phyloP scores from a whole-genome alignment of 2,329 filamentous ascomycete species.

The Aspergillus amoenus region DNA sequence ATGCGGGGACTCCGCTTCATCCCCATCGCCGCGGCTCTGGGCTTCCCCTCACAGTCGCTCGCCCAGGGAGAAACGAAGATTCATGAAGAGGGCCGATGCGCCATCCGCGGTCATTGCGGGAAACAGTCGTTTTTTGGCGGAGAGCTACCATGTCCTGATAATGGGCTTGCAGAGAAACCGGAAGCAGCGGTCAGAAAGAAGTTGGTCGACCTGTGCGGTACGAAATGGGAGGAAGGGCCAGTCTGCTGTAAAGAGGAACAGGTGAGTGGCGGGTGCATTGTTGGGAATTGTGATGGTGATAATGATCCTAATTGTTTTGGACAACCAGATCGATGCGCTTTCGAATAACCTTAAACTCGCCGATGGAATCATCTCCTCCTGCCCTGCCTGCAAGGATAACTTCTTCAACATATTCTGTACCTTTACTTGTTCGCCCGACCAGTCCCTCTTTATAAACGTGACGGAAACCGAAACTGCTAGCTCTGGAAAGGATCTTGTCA shows the following conservation, averaged over 20 bases:
- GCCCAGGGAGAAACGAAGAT: constrained; percentile 48
- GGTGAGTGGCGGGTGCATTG: constrained; percentile 38
- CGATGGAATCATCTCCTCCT: constrained; percentile 85
- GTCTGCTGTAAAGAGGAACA: constrained; percentile 85
- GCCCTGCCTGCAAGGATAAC: constrained; percentile 95
- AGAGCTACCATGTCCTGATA: constrained; percentile 89
- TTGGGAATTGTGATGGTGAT: too few relatives aligned
- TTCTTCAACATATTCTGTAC: constrained; percentile 99
- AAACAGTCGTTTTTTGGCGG: constrained; percentile 87
- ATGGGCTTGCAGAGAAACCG: constrained; percentile 74
- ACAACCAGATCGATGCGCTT: constrained; percentile 68
- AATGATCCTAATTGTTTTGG: background rate
- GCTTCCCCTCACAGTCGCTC: constrained; percentile 26
- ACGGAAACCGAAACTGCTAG: constrained; percentile 65
- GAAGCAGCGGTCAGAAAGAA: constrained; percentile 70
- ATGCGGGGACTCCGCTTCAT: constrained; percentile 35
- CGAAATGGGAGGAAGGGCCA: constrained; percentile 77
- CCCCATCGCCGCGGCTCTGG: constrained; percentile 26
- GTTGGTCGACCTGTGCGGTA: constrained; percentile 80
- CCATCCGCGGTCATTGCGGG: constrained; percentile 87
- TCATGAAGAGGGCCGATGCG: constrained; percentile 85
- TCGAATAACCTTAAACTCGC: constrained; percentile 83
- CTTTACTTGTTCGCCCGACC: constrained; percentile 96
- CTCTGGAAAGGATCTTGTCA: constrained; percentile 65
- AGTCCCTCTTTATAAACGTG: constrained; percentile 92